phyloP scores from a whole-genome alignment of 2,329 filamentous ascomycete species.

The Dactylellina sp. region DNA sequence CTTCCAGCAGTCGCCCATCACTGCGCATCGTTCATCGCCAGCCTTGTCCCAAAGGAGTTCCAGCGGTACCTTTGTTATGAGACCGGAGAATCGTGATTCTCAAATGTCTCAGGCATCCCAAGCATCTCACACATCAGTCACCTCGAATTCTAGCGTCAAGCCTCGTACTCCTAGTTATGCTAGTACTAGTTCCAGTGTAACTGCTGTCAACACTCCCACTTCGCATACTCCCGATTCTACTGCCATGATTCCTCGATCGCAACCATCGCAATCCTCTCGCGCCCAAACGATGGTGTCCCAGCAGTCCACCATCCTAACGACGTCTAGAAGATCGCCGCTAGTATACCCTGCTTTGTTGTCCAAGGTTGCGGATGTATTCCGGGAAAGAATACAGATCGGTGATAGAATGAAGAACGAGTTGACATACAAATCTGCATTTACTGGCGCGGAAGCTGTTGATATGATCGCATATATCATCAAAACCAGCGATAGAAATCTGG shows the following conservation, averaged over 20 bases:
- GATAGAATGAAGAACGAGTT: conserved; percentile 96
- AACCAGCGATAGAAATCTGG: conserved; percentile 94
- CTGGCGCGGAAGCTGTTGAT: conserved; percentile 93
- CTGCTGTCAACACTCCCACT: conserved; percentile 46
- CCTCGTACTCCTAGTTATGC: conserved; percentile 62
- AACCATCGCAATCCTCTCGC: conserved; percentile 53
- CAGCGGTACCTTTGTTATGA: conserved; percentile 54
- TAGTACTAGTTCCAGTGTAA: conserved; percentile 62
- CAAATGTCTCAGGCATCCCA: conserved; percentile 53
- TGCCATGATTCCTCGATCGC: conserved; percentile 21
- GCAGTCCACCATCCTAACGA: conserved; percentile 57
- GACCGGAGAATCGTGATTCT: conserved; percentile 52
- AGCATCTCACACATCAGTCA: conserved; percentile 49
- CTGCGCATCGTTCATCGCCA: conserved; percentile 44
- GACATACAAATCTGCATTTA: conserved; percentile 97
- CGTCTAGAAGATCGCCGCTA: conserved; percentile 74
- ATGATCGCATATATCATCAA: conserved; percentile 96
- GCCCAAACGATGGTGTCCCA: conserved; percentile 60
- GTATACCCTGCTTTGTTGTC: conserved; percentile 95
- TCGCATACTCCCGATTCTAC: conserved; percentile 55
- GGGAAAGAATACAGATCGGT: conserved; percentile 83
- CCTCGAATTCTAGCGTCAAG: conserved; percentile 64
- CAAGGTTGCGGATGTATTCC: conserved; percentile 91
- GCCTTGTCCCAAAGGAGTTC: conserved; percentile 56
- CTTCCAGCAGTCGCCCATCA: conserved; percentile 46